phyloP scores from a whole-genome alignment of 2,329 filamentous ascomycete genomes.

The Arthrobotrys sphaeroides region DNA sequence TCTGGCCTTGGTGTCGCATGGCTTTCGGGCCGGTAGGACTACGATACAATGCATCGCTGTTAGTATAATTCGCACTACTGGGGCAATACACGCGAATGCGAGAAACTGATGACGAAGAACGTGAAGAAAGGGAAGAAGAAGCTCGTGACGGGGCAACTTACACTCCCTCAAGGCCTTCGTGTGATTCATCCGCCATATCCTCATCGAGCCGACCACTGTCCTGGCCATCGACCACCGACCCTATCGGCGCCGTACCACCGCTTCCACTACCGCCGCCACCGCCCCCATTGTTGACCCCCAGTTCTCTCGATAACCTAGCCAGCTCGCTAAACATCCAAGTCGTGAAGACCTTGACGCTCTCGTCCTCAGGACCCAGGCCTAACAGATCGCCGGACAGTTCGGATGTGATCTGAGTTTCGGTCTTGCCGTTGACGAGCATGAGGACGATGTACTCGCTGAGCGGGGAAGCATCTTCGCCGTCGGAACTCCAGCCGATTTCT shows the following conservation, averaged over 20 bases:
- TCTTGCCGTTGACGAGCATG: slow-evolving; percentile 96
- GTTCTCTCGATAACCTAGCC: slow-evolving; percentile 71
- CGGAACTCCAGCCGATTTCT: slow-evolving; percentile 90
- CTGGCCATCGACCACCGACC: slow-evolving; percentile 21
- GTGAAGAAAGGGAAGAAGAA: too few relatives aligned
- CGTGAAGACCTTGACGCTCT: slow-evolving; percentile 82
- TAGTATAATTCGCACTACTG: slow-evolving; percentile 56
- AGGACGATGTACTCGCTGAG: slow-evolving; percentile 96
- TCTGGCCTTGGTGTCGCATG: slow-evolving; percentile 76
- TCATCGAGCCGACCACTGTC: slow-evolving; percentile 69
- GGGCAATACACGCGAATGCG: slow-evolving; percentile 25
- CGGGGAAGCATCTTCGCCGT: slow-evolving; percentile 80
- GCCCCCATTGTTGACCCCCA: slow-evolving; percentile 63
- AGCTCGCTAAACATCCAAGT: slow-evolving; percentile 94
- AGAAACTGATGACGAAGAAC: too few relatives aligned
- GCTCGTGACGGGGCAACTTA: slow-evolving; percentile 65
- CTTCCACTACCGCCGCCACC: too few relatives aligned
- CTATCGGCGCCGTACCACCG: slow-evolving; percentile 59
- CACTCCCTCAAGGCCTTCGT: slow-evolving; percentile 67
- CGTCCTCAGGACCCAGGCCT: slow-evolving; percentile 81
- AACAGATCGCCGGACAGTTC: slow-evolving; percentile 91
- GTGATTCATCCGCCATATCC: slow-evolving; percentile 73
- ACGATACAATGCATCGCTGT: slow-evolving; percentile 56
- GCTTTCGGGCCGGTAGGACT: slow-evolving; percentile 95
- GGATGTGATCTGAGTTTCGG: slow-evolving; percentile 83